Base-by-base conservation (phyloP, 2,329 filamentous ascomycete genomes). In the Phymatotrichopsis omnivora region DNA sequence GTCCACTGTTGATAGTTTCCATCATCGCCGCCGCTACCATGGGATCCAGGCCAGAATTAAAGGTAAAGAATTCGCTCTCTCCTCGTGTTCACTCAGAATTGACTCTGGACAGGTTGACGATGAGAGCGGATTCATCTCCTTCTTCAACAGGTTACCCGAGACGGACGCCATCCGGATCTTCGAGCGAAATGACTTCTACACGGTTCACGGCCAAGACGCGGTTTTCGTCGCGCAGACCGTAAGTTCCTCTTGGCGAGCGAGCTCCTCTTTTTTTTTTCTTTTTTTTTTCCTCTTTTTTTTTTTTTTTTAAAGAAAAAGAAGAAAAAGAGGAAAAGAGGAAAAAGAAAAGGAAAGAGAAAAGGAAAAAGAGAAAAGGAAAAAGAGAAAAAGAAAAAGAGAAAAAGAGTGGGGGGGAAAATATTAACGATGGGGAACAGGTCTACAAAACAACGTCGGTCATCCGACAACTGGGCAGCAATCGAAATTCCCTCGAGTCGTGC, bases 371-470 rank as follows among this genome's bases (percentile, higher is more conserved):
- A n/a, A n/a, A n/a, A n/a, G n/a, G n/a, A n/a, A n/a, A n/a, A n/a
- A n/a, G n/a, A n/a, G n/a, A n/a, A n/a, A n/a, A n/a, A n/a, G n/a
- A n/a, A n/a, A n/a, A n/a, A n/a, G n/a, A n/a, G n/a, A n/a, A n/a
- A n/a, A n/a, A n/a, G n/a, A n/a, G n/a, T n/a, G n/a, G n/a, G n/a
- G n/a, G n/a, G n/a, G n/a, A n/a, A n/a, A n/a, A n/a, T n/a, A 22
- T 17, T 32, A 16, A 23, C 12, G 16, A 32, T 28, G 7, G 34
- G 17, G 14, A 43, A 49, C 34, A 83, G 79, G 82, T 96, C 49
- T 98, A 98, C 74, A 94, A 94, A 68, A 96, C 91, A 4, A 96
- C 87, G 2, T 94, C 91, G 0, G 91, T 98, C 12, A 75, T 98
- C 17, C 79, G 89, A 57, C 86, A 91, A 58, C 75, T 98, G 17